A percentile compares a stretch with the other conserved stretches of the same genome.
phyloP scores from a whole-genome alignment of 495 filamentous ascomycete species.

The Chaetomium fimeti region DNA sequence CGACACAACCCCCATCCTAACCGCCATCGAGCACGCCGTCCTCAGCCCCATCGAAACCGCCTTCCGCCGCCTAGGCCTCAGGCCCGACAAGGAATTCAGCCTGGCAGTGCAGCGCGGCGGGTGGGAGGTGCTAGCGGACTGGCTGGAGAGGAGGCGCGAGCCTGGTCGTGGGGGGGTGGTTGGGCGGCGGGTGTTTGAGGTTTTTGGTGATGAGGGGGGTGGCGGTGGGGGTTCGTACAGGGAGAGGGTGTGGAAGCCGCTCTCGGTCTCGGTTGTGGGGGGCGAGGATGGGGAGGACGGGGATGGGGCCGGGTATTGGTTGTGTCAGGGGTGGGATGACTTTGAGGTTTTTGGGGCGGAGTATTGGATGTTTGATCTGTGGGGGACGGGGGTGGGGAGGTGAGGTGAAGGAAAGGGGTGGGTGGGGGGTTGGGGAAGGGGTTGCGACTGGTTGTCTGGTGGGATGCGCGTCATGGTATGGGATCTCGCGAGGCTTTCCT shows the following conservation, averaged over 20 bases:
- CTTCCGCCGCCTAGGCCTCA: neutral
- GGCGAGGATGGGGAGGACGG: neutral
- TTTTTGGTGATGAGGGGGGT: neutral
- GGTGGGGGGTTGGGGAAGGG: too few species aligned
- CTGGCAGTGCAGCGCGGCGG: slow-evolving; percentile 14
- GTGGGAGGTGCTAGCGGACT: slow-evolving; percentile 4
- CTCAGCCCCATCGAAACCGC: slow-evolving; percentile 13
- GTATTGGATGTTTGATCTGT: neutral
- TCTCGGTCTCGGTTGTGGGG: too few species aligned
- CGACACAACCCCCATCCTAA: neutral
- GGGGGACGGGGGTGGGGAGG: neutral
- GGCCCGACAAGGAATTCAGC: neutral
- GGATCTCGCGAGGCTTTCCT: too few species aligned
- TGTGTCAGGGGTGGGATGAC: slow-evolving; percentile 11
- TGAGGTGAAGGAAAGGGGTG: neutral
- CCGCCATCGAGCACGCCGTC: slow-evolving; percentile 1
- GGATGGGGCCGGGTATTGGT: neutral
- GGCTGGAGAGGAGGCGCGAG: neutral
- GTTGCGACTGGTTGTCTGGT: too few species aligned
- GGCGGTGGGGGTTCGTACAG: neutral
- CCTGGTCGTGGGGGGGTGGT: neutral
- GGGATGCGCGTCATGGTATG: too few species aligned
- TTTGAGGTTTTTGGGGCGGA: neutral
- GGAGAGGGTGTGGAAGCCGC: neutral
- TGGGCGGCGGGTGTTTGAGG: neutral